Evolutionary conservation across 768 basidiomycete species (phyloP), one percentile per base, ranked within the genome.

Genomic region (Cystobasidium tubakii): DNA sequence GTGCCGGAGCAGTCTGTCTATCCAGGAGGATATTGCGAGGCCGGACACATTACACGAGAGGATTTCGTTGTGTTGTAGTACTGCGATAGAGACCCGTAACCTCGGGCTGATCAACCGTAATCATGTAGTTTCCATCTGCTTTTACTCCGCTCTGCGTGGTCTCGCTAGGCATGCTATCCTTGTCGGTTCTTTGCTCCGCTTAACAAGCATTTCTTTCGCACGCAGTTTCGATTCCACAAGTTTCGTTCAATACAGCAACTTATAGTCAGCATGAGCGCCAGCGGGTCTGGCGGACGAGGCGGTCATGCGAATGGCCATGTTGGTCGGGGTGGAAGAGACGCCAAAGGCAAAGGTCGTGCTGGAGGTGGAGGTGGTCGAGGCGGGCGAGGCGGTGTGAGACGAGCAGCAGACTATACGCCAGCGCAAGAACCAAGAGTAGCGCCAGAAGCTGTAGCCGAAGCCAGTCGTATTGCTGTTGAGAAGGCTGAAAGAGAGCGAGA

Each of bases 381-480:
- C 25, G 46, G 67, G 23, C 42, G 67, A 6, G 69, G 69, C 36
- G 66, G 42, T 7, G 66, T 67, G 25, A 43, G 66, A 15, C 10
- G 54, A 36, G 69, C 54, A 10, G 69, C 69, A 34, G 69, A 71
- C 36, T 71, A 71, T 60, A 71, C 69, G 21, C 69, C 69, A 17
- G 54, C 55, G 29, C 54, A 42, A 55, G 54, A 71, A 44, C 69
- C 69, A 4, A 54, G 31, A 29, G 55, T 55, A 23, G 69, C 50
- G 15, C 69, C 10, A n/a, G 69, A 46, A 44, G 55, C 31, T 53
- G 53, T 71, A n/a, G 69, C 36, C 27, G 69, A 71, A 60, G 69
- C 69, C 4, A 46, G 50, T 21, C 27, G 69, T 1, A 23, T 55
- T 1, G 69, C 69, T 12, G n/a, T 46, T 23, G 69, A 55, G 27